Evolutionary conservation across 306 rosid species (phyloP), one percentile per base, ranked within the genome.

Genomic region (Begonia masoniana): DNA sequence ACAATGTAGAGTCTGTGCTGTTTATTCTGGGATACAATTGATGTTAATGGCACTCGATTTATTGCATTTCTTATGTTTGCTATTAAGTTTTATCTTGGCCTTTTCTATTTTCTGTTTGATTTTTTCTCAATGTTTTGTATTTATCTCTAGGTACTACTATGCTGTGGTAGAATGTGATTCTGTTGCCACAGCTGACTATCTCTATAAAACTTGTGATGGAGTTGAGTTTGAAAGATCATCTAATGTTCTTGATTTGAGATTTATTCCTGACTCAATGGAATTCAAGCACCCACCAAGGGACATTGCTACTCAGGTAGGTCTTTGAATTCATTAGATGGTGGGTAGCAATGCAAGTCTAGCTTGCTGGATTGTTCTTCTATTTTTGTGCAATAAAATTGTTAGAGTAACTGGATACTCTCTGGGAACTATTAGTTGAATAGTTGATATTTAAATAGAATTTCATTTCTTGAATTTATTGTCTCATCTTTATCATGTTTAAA

Each of bases 91-190:
- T 55, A 2, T 55, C 10, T 15, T 41, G 12, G 6, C 23, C 31
- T 55, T 8, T 14, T 15, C 11, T 39, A 31, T 19, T 15, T 2
- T 56, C 14, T n/a, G 42, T 58, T 1, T 23, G 10, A 35, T 3
- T 0, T 36, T 36, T 26, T 35, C 50, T 50, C 35, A 59, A 47
- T 6, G 36, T 15, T 24, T 11, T 46, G 4, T 35, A 35, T 39
- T 10, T 35, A 12, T 23, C 45, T 49, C 24, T 71, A 89, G 97
- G 82, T 82, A 89, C 75, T 80, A 89, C 66, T 78, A 9, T 76
- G 88, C 94, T 59, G 75, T 80, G 54, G 99, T 86, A 70, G 94
- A 81, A 71, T 91, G 92, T 62, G 96, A 91, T 62, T 77, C 96
- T 11, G 50, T 52, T 58, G 66, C 81, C 50, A 91, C 96, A 13